Conservation (phyloP, 768 basidiomycete genomes). For the Candolleomyces aberdarensis region DNA sequence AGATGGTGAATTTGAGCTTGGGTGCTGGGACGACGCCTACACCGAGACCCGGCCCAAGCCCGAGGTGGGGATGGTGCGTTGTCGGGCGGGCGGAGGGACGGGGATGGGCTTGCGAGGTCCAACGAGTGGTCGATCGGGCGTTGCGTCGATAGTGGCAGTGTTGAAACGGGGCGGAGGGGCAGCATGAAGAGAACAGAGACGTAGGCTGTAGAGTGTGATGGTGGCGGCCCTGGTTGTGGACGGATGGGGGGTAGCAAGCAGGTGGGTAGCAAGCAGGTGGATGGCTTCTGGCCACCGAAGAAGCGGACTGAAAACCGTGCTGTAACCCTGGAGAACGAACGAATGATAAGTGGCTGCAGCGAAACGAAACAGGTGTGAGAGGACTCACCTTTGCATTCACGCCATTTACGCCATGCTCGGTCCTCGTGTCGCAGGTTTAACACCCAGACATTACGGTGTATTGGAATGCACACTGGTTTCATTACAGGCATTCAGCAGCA, state of each 20-base stretch:
- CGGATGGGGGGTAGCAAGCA: constrained; percentile 26
- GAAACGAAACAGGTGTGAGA: background rate
- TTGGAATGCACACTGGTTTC: background rate
- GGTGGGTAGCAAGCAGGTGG: constrained; percentile 30
- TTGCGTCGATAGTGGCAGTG: background rate
- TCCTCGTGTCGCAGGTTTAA: background rate
- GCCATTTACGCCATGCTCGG: constrained; percentile 20
- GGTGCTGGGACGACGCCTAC: constrained; percentile 14
- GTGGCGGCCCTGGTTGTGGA: too few species aligned
- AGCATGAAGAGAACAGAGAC: background rate
- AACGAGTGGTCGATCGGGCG: constrained; percentile 9
- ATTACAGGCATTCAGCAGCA: background rate
- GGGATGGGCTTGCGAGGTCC: constrained; percentile 10
- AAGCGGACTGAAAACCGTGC: constrained; percentile 27
- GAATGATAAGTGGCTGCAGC: background rate
- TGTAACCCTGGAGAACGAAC: constrained; percentile 8
- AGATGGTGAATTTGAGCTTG: constrained; percentile 33
- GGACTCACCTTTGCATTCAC: constrained; percentile 21
- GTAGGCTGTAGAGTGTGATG: too few species aligned
- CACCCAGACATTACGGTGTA: background rate
- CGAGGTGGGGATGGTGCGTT: too few species aligned
- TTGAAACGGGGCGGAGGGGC: constrained; percentile 15
- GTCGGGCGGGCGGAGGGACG: background rate
- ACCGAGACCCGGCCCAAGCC: too few species aligned
- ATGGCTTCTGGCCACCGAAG: constrained; percentile 20